These are phyloP conservation scores for Nissolia schottii DNA, from an alignment of 306 rosid species.

Conservation along the genomic window DNA sequence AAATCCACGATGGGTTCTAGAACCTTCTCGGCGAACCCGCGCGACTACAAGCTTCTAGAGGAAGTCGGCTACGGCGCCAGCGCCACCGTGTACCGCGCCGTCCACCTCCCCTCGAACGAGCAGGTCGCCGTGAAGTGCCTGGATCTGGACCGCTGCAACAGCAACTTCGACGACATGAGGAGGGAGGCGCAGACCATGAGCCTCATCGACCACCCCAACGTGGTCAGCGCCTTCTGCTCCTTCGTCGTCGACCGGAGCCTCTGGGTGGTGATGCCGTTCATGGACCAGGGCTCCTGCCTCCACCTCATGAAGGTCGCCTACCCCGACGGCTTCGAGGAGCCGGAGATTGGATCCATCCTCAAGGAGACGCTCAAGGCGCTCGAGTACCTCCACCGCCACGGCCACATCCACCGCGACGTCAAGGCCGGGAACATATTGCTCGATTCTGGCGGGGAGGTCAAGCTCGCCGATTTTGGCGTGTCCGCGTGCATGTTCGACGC, in stretches of 20 bases:
- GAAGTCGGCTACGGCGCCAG: conserved; percentile 97
- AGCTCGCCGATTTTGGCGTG: conserved; percentile 96
- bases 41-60: conserved; percentile 87
- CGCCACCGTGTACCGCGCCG: conserved; percentile 86
- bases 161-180: conserved; percentile 76
- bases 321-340: conserved; percentile 88
- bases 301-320: conserved; percentile 93
- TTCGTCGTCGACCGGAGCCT: conserved; percentile 80
- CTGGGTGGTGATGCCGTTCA: conserved; percentile 95
- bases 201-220: conserved; percentile 87
- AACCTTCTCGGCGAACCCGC: conserved; percentile 49
- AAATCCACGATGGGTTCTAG: neutral
- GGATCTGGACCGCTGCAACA: conserved; percentile 98
- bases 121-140: conserved; percentile 87
- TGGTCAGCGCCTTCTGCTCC: conserved; percentile 75
- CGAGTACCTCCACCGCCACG: conserved; percentile 86
- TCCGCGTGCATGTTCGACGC: conserved; percentile 95
- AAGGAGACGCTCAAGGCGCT: conserved; percentile 91
- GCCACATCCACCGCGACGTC: conserved; percentile 95
- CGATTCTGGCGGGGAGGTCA: conserved; percentile 67
- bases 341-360: conserved; percentile 68
- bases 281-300: conserved; percentile 96
- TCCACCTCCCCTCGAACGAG: conserved; percentile 75
- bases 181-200: conserved; percentile 96
- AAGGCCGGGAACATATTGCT: conserved; percentile 96